Evolutionary conservation across 2,329 filamentous ascomycete species (phyloP), one percentile per base, ranked within the genome.

Genomic region (Dactylellina drechsleri): DNA sequence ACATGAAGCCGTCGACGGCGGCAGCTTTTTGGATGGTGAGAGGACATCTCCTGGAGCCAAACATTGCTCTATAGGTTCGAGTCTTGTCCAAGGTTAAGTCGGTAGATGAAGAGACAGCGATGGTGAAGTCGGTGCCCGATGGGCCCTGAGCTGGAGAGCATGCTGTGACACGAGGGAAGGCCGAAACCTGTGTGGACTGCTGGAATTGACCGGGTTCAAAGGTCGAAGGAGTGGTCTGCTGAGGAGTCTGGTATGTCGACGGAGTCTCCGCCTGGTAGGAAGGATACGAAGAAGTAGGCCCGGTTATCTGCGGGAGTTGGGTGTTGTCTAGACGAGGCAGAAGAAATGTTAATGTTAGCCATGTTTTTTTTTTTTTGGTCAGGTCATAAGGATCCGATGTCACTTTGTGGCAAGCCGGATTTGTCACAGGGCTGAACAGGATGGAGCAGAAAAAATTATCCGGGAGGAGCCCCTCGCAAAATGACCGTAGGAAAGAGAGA

Each of bases 61-160:
- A 96, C 54, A 89, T 86, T 65, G 97, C 82, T 77, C 84, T 89
- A 79, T 92, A 89, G 59, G 85, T 85, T 1, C 86, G 84, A 65
- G 84, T 80, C 49, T 65, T 73, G 60, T 84, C 86, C 71, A 85
- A 85, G 36, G 85, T 86, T 81, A 89, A 86, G 68, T 74, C 96
- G 83, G 80, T 96, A 90, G 83, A 91, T 92, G 91, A 90, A 61
- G 89, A 88, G 31, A 96, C 87, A 80, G 91, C 90, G 77, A 97
- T 85, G 73, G 87, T 86, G 8, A 97, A 84, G 79, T 89, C 89
- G 18, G 90, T 91, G 64, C 91, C 91, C 80, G 87, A 86, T 40
- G 85, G 83, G 50, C 93, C 93, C 79, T 87, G 85, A 52, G 84
- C 83, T 16, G 93, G 94, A 73, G 88, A 86, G 81, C 87, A 92